Conservation (phyloP, 2,329 filamentous ascomycete species). For the Fusarium decemcellulare region DNA sequence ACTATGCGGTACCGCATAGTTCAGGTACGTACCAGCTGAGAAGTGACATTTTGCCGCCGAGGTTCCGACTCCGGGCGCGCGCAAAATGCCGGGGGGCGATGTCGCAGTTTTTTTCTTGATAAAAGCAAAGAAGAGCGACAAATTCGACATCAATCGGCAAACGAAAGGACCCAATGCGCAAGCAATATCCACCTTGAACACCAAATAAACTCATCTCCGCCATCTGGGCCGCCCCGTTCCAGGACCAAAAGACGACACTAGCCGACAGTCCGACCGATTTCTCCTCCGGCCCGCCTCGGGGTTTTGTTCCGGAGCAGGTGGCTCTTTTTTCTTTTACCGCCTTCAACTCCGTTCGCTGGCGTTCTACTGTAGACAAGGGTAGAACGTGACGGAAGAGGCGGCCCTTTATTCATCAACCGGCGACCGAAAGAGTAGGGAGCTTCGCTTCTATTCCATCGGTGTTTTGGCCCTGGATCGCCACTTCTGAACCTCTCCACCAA, state of each 20-base stretch:
- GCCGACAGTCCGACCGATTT: constrained; percentile 39
- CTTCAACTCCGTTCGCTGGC: constrained; percentile 3
- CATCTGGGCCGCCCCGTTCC: constrained; percentile 1
- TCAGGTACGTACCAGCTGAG: constrained; percentile 7
- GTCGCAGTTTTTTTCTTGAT: constrained; percentile 21
- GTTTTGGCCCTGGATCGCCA: constrained; percentile 26
- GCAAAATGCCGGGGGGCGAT: constrained; percentile 26
- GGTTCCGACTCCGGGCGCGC: constrained; percentile 41
- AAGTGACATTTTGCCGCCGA: constrained; percentile 38
- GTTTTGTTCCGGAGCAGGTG: constrained; percentile 20
- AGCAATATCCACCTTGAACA: not conserved
- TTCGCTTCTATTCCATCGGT: constrained; percentile 4
- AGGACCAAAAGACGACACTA: constrained; percentile 43
- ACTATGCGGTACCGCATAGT: no score
- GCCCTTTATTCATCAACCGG: not conserved
- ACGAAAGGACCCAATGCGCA: not conserved
- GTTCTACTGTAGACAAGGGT: constrained; percentile 6
- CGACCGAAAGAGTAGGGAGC: constrained; percentile 3
- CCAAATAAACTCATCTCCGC: not conserved
- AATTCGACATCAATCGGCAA: not conserved
- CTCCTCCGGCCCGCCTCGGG: constrained; percentile 42
- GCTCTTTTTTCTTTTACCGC: constrained; percentile 22
- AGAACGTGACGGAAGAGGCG: constrained; percentile 7
- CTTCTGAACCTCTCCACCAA: constrained; percentile 36
- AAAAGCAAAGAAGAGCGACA: constrained; percentile 6